These are phyloP conservation scores for Penicillium brevicompactum DNA, from an alignment of 2,329 filamentous ascomycete species.

Conservation along the genomic window DNA sequence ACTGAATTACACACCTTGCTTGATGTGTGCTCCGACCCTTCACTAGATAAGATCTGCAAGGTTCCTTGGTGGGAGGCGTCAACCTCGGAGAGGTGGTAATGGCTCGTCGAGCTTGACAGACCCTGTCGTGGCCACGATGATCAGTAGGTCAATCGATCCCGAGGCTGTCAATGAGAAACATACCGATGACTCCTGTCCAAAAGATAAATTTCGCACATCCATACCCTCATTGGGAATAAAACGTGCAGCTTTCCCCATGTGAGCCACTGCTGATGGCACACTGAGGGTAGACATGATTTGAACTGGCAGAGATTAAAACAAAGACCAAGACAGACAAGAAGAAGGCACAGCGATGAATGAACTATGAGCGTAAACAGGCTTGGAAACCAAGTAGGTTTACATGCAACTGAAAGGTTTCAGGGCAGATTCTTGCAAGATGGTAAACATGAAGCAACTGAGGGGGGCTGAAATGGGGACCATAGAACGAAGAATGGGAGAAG, in stretches of 20 bases:
- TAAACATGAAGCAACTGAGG: constrained; percentile 16
- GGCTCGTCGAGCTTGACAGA: constrained; percentile 27
- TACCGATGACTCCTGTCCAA: constrained; percentile 32
- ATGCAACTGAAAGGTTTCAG: constrained; percentile 25
- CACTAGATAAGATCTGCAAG: constrained; percentile 26
- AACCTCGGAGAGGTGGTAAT: constrained; percentile 32
- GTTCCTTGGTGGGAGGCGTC: constrained; percentile 39
- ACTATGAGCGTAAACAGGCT: constrained; percentile 7
- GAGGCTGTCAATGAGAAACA: constrained; percentile 6
- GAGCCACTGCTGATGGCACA: constrained; percentile 26
- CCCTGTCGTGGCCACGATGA: constrained; percentile 15
- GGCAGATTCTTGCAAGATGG: constrained; percentile 26
- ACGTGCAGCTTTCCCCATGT: constrained; percentile 25
- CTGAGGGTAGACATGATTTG: constrained; percentile 32
- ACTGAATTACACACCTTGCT: constrained; percentile 40
- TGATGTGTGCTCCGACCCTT: constrained; percentile 28
- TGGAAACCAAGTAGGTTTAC: constrained; percentile 24
- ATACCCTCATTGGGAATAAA: constrained; percentile 22
- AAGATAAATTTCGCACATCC: constrained; percentile 18
- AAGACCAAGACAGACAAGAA: constrained; percentile 2
- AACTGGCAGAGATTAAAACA: constrained; percentile 3
- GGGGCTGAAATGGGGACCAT: constrained; percentile 13
- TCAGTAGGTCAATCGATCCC: not conserved
- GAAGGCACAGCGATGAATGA: constrained; percentile 1
- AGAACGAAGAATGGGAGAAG: constrained; percentile 21